Base-by-base conservation (phyloP, 495 filamentous ascomycete species). In the Saxispiralis lemnorum region DNA sequence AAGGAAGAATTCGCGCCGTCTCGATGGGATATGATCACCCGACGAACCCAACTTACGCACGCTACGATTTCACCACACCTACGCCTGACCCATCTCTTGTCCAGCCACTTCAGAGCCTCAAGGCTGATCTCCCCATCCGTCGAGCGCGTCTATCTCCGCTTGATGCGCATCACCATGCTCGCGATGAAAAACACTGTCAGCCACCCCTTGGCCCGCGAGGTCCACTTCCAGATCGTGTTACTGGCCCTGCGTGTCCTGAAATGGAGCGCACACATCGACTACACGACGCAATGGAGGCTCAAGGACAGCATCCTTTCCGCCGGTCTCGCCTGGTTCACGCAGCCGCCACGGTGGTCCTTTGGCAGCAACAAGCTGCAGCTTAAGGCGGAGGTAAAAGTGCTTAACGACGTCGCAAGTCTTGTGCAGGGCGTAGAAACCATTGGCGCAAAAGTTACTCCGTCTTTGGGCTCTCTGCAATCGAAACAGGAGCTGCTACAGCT, bases 1-100 rank as follows among this genome's bases (percentile, higher is more conserved):
- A 85, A 79, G 52, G 78, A 92, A 59, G 92, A 99, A 56, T 88
- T 94, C 56, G 76, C 88, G 9, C 92, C 92, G 10, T 85, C 84
- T 35, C 81, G 95, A 55, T 83, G 81, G 53, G 74, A 74, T 31
- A 61, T 71, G n/a, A 67, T 93, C 50, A 66, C 71, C 16, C 79
- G 73, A 54, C 72, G 76, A 19, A 85, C 88, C 46, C 77, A 88
- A 50, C 64, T 69, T 31, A 76, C 83, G 9, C 77, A 92, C 51
- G 76, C 83, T 51, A 62, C 82, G 19, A 71, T 96, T 31, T 75
- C 81, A 31, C 92, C 92, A 6, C 92, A 99, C 57, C 71, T 81
- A 32, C 76, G 79, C 21, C 62, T 99, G 15, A 62, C 94, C 39
- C 84, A 94, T 45, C 87, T 95, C 55, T 71, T 99, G 35, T 79